Evolutionary conservation across 805 yeast genomes (phyloP), one percentile per base, ranked within the genome.

Genomic region (Candida berthetii): DNA sequence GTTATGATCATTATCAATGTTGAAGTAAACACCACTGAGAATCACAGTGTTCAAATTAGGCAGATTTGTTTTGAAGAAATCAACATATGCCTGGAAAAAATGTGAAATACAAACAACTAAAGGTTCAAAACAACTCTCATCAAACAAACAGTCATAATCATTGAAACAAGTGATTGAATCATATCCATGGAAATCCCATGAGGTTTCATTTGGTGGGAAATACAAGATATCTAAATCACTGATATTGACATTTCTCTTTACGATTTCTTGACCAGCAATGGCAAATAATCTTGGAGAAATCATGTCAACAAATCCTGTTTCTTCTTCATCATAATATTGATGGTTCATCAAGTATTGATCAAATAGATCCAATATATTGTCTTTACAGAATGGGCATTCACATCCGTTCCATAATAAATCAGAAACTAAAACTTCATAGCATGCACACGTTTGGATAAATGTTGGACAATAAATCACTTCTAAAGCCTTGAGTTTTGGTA

Each of bases 351-450:
- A 57, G 48, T 71, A 83, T 14, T 72, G 67, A 49, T 85, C 95
- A 38, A 80, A 66, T 10, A 72, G 48, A 0, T 72, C 71, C 19
- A 84, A 58, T 33, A 64, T 65, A 40, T 62, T 63, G 13, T 62
- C 61, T 4, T 42, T 41, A 51, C 95, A 85, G 47, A 69, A 74
- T 1, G 48, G 45, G 54, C 95, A 85, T 31, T 69, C 71, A 57
- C 91, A 84, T 0, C 91, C 91, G 54, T 83, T 84, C 90, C 91
- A 85, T 19, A 85, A 57, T 39, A 85, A 48, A 46, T 81, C 84
- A 36, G 86, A 82, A 54, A 80, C 78, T 7, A 81, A 56, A 42
- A 80, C 81, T 48, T 85, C 95, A 55, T 83, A 85, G 46, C 86
- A 76, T 0, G 87, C 66, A 17, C 81, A 62, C 0, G 80, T 63